phyloP scores from a whole-genome alignment of 2,329 filamentous ascomycete species.

The Didymella exigua region DNA sequence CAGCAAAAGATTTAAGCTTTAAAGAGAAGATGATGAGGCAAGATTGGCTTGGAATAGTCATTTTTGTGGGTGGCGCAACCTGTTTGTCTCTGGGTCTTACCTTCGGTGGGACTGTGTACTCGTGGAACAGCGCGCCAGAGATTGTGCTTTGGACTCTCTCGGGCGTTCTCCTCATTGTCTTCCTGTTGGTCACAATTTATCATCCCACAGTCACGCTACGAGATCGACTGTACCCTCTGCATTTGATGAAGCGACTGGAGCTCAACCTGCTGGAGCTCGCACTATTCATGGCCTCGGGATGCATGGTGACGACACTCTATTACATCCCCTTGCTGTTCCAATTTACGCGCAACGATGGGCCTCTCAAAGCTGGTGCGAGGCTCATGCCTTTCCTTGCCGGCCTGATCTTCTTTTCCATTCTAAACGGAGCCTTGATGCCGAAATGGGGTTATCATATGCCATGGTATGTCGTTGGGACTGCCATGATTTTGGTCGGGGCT shows the following conservation, averaged over 20 bases:
- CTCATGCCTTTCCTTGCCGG: neutral
- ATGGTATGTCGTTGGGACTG: neutral
- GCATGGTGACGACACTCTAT: neutral
- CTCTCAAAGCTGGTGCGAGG: neutral
- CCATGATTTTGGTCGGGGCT: neutral
- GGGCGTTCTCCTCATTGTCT: constrained; percentile 51
- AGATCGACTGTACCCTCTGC: neutral
- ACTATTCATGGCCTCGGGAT: neutral
- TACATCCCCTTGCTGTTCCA: neutral
- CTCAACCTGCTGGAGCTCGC: neutral
- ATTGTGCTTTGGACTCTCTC: constrained; percentile 56
- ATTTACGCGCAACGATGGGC: neutral
- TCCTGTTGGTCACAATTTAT: constrained; percentile 31
- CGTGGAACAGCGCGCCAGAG: constrained; percentile 53
- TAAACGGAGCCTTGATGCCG: neutral
- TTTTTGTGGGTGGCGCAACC: constrained; percentile 53
- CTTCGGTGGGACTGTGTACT: constrained; percentile 58
- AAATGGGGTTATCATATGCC: neutral
- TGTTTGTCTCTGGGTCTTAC: constrained; percentile 56
- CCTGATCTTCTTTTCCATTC: neutral
- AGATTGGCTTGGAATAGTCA: constrained; percentile 49
- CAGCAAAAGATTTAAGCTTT: too few relatives aligned
- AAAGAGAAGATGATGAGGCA: constrained; percentile 10
- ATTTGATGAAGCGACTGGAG: neutral
- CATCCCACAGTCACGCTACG: too few relatives aligned